Base-by-base conservation (phyloP, 148 eudicot species). In the Cornus kousa region DNA sequence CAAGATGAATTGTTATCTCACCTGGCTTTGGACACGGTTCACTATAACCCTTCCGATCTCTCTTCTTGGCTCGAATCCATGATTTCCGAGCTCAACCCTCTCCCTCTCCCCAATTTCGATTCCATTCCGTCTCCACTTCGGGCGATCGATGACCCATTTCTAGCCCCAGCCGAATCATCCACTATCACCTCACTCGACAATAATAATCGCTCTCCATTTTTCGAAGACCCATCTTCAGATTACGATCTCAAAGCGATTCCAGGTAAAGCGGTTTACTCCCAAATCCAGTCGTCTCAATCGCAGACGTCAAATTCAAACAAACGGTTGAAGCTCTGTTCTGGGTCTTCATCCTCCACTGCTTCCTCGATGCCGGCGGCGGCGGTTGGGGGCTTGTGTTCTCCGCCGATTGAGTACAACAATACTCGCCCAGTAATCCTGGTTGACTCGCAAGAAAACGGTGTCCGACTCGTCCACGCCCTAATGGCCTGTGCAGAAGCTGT, bases 161-260 rank as follows among this genome's bases (percentile, higher is more conserved):
- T 64, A 6, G 70, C 70, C 4, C 48, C 70, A 2, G 77, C 55
- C 2, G 65, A 68, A 70, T 64, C 83, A 3, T 74, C 80, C 22
- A 69, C 83, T 9, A 43, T 50, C 40, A 76, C 64, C 12, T 31
- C 22, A 5, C 60, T 70, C 33, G 66, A 70, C 22, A 75, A 40
- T 11, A 75, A 40, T 11, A 65, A 57, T 22, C 39, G 12, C 8
- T 17, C 66, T n/a, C 53, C 64, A 1, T 32, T 74, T 53, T 66
- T 37, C 37, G 87, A 88, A 50, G 83, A 89, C 46, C 31, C 69
- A 0, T 77, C 60, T 69, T 87, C 87, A 0, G 93, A 90, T 57
- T 88, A 87, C 74, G 97, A 91, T 83, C 89, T 93, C 1, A 84
- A 80, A 5, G 90, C 91, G 0, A 93, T 93, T 24, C 91, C 97